Evolutionary conservation across 306 rosid genomes (phyloP).

Genomic region (peach (Prunus persica)): DNA sequence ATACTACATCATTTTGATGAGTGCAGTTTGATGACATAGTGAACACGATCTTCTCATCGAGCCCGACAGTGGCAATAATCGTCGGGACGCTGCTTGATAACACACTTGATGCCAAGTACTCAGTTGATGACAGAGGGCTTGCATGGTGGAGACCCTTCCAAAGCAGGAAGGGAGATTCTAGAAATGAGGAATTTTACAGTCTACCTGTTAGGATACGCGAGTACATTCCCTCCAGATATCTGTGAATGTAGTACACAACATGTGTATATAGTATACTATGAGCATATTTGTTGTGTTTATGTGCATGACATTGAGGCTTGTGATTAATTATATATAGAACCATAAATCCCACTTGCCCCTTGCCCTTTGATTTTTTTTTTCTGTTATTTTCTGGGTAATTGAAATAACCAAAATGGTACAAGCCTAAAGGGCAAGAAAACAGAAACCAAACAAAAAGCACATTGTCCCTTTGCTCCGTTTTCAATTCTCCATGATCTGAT

Average conservation of each 20-base stretch:
- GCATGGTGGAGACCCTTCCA: slow-evolving; percentile 91
- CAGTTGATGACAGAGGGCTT: slow-evolving; percentile 62
- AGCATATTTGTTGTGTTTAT: background rate
- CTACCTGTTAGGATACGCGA: slow-evolving; percentile 63
- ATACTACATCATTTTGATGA: background rate
- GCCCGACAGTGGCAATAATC: slow-evolving; percentile 76
- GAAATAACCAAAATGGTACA: background rate
- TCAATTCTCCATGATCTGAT: too few relatives aligned
- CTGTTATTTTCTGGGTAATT: background rate
- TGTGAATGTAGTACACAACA: slow-evolving; percentile 4
- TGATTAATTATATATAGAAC: background rate
- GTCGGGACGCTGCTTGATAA: slow-evolving; percentile 81
- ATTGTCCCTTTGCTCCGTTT: background rate
- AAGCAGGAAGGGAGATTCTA: slow-evolving; percentile 62
- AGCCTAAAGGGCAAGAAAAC: background rate
- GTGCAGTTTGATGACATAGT: slow-evolving; percentile 79
- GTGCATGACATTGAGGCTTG: background rate
- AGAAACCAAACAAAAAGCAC: background rate
- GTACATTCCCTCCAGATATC: slow-evolving; percentile 63
- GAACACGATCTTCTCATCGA: slow-evolving; percentile 86
- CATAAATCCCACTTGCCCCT: background rate
- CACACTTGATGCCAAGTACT: slow-evolving; percentile 58
- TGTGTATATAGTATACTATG: slow-evolving; percentile 15
- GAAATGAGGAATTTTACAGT: slow-evolving; percentile 75
- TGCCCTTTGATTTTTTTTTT: background rate